Base-by-base conservation (phyloP, 2,329 filamentous ascomycete species). In the Karstenula rhodostoma region DNA sequence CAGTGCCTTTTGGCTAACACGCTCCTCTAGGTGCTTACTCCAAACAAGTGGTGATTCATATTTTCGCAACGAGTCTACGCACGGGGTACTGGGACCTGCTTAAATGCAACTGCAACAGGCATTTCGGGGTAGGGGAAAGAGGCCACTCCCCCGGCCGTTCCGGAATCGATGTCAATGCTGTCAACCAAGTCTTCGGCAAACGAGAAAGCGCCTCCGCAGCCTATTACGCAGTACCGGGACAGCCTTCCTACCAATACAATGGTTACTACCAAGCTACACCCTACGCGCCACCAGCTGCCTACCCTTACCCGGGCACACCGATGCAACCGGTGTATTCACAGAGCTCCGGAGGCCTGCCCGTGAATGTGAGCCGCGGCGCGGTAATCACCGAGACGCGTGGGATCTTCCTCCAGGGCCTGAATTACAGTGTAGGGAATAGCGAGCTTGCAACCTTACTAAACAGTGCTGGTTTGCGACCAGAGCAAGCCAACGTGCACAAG, bases 351-450 rank as follows among this genome's bases (percentile, higher is more conserved):
- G 75, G 76, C 2, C 69, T 78, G 47, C 73, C 75, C 12, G 75
- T 79, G 29, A 79, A 78, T 48, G 61, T 76, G n/a, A 66, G 64
- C n/a, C 63, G 70, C n/a, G 76, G 77, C 9, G 73, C 71, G 17
- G 65, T 76, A 22, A 61, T 74, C 29, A 78, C 76, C 8, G 77
- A 79, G 60, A 68, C 73, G 25, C 74, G 76, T 8, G 76, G 76
- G 8, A 73, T 79, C 32, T 77, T 77, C 62, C 73, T 79, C 35
- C 68, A 67, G 23, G 70, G 72, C 19, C 60, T 79, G 17, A 73
- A 62, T 49, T 76, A 72, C 58, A 69, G 66, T 9, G 67, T 66
- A 43, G 65, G 65, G 8, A 61, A 65, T 22, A 65, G 58, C 25
- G 73, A 78, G 12, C 67, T 79, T 10, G 58, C 63, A 15, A 54